Evolutionary conservation across 805 yeast genomes (phyloP), one percentile per base, ranked within the genome.

Genomic region (Starmerella apis): DNA sequence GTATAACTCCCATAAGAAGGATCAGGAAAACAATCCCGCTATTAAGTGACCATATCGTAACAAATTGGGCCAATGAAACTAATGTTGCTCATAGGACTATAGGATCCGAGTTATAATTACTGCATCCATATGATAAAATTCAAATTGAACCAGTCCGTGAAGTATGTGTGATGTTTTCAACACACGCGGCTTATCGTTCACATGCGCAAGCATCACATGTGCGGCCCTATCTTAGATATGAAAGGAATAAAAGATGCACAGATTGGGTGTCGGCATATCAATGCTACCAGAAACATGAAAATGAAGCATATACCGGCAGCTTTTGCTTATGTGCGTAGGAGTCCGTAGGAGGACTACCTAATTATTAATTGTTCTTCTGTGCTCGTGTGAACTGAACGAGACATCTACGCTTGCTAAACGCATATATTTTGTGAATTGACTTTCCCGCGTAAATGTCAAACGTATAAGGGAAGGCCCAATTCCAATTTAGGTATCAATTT

Each of bases 121-220:
- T n/a, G n/a, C n/a, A n/a, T n/a, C n/a, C n/a, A n/a, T n/a, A n/a
- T n/a, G n/a, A n/a, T n/a, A n/a, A n/a, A n/a, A n/a, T n/a, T n/a
- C n/a, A n/a, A n/a, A n/a, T n/a, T n/a, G n/a, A n/a, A n/a, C n/a
- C n/a, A n/a, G n/a, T 33, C 16, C 11, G 37, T 18, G 37, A 14
- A 13, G 4, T 19, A 11, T 18, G 22, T 19, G n/a, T 14, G 24
- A 6, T 41, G 27, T 32, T 32, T 23, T 41, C 44, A 32, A 31
- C 33, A 32, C 44, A 25, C 44, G n/a, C n/a, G 20, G 44, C 44
- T 41, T 27, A 41, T 41, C 44, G 33, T 5, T 27, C 44, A 41
- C 44, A 32, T 41, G 44, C 33, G 24, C 44, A 16, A 41, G 44
- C 44, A 25, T 27, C 27, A n/a, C 43, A 38, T 16, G 16, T 33